These are phyloP conservation scores for Xylaria sp. DNA, from an alignment of 2,329 filamentous ascomycete species.

Conservation along the genomic window DNA sequence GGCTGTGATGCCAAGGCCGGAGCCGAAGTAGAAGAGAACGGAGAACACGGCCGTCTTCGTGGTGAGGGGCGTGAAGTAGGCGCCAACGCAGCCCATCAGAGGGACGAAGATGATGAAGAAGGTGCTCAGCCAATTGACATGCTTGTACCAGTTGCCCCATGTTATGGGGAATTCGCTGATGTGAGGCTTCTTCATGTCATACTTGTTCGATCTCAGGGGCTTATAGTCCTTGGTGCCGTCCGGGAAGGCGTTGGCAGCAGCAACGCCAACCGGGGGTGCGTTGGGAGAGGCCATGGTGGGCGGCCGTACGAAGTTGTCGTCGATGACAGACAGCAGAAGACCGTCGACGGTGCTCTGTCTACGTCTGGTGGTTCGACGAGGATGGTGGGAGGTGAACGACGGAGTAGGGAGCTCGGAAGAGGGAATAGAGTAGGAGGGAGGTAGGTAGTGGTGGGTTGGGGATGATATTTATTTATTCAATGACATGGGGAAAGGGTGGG, in stretches of 20 bases:
- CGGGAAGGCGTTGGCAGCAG: constrained; percentile 59
- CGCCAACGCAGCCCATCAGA: constrained; percentile 75
- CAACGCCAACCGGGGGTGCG: constrained; percentile 55
- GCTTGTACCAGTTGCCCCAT: constrained; percentile 86
- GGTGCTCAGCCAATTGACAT: constrained; percentile 94
- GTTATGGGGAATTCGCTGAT: constrained; percentile 87
- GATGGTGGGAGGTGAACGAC: constrained; percentile 1
- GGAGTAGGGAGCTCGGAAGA: constrained; percentile 11
- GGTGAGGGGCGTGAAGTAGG: constrained; percentile 77
- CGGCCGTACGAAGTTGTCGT: constrained; percentile 51
- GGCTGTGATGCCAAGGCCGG: constrained; percentile 52
- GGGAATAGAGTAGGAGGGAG: constrained; percentile 12
- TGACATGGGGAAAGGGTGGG: constrained; percentile 20
- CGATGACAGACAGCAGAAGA: constrained; percentile 35
- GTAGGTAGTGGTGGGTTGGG: constrained; percentile 22
- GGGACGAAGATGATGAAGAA: constrained; percentile 83
- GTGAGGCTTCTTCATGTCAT: constrained; percentile 77
- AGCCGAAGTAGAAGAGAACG: constrained; percentile 53
- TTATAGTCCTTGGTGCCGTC: constrained; percentile 53
- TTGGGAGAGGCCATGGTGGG: constrained; percentile 49
- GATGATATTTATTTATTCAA: constrained; percentile 35
- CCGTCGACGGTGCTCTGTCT: constrained; percentile 34
- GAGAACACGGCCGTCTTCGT: constrained; percentile 57
- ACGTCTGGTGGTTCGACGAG: constrained; percentile 35
- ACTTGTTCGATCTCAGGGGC: constrained; percentile 59